Base-by-base conservation (phyloP, 2,329 filamentous ascomycete genomes). In the Alternaria postmessia region DNA sequence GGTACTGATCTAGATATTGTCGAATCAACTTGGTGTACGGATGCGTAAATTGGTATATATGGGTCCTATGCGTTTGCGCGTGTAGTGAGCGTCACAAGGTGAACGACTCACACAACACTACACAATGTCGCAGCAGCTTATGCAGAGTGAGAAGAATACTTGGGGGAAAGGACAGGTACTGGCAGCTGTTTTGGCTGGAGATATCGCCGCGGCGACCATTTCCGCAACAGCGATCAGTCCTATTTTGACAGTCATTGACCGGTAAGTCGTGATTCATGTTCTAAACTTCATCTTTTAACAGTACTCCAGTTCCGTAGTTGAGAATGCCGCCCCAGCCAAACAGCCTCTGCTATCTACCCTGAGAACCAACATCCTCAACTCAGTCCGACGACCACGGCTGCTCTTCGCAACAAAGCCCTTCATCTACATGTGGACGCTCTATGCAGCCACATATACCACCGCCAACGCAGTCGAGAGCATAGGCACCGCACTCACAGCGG, bases 331-430 rank as follows among this genome's bases (percentile, higher is more conserved):
- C 7, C 34, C 16, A 24, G 8, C 30, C 18, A n/a, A 22, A 2
- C 1, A 11, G 16, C 6, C 16, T 14, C 11, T 48, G 14, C 14
- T n/a, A n/a, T 24, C 3, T n/a, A 36, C 14, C 9, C 22, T 72
- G 32, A 67, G 60, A 38, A 61, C 57, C 1, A 68, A 71, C 20
- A 60, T 72, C 7, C 54, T 69, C 7, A 66, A 62, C 43, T 67
- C 70, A 18, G 61, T 70, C 16, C 65, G 60, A n/a, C 63, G 68
- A 34, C 74, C 69, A 18, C 57, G 59, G 28, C 56, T 59, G 2
- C 74, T 74, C 55, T 67, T 76, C 59, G 63, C 63, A 8, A 62
- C 68, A 24, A 71, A 68, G 36, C 71, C 72, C 1, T 73, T 75
- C 54, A 66, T 72, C 36, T 64, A 70, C 41, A 68, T 75, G 26